Percentiles rank a stretch among this genome's conserved stretches.
These are phyloP conservation scores for Rhizophora mangle DNA, from an alignment of 345 rosid genomes.

Conservation along the genomic window DNA sequence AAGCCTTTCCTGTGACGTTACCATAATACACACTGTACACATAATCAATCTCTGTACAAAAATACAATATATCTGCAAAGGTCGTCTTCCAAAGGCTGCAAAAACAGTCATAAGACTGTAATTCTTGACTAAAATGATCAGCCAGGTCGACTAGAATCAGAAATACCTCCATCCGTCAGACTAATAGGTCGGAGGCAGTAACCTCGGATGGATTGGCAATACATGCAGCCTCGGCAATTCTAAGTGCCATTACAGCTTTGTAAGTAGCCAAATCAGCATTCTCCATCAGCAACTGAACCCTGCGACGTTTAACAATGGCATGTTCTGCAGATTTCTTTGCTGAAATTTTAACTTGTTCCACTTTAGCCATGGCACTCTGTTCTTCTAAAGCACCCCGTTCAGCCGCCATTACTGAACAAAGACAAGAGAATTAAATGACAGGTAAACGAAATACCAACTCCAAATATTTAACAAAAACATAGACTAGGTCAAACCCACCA, in stretches of 20 bases:
- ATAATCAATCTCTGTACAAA: constrained; percentile 40
- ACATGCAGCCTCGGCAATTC: constrained; percentile 64
- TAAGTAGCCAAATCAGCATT: constrained; percentile 79
- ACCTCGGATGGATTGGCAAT: constrained; percentile 31
- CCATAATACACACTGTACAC: constrained; percentile 44
- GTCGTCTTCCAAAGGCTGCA: constrained; percentile 20
- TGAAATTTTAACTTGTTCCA: constrained; percentile 49
- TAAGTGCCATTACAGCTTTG: constrained; percentile 63
- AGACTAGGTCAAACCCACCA: background rate
- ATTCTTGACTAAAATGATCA: constrained; percentile 8
- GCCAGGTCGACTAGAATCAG: background rate
- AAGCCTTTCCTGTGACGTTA: constrained; percentile 32
- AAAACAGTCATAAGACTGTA: constrained; percentile 13
- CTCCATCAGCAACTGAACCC: constrained; percentile 70
- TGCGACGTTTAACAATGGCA: constrained; percentile 53
- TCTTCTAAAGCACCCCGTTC: constrained; percentile 51
- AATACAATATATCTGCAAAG: constrained; percentile 19
- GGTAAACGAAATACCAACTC: background rate
- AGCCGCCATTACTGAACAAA: constrained; percentile 36
- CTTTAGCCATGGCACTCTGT: constrained; percentile 33
- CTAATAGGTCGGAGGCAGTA: constrained; percentile 27
- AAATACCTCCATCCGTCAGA: constrained; percentile 21
- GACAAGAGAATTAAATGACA: background rate
- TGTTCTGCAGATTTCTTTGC: constrained; percentile 40
- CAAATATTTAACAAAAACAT: background rate